Base-by-base conservation (phyloP, 768 basidiomycete genomes). In the Gloeopeniophorella convolvens region DNA sequence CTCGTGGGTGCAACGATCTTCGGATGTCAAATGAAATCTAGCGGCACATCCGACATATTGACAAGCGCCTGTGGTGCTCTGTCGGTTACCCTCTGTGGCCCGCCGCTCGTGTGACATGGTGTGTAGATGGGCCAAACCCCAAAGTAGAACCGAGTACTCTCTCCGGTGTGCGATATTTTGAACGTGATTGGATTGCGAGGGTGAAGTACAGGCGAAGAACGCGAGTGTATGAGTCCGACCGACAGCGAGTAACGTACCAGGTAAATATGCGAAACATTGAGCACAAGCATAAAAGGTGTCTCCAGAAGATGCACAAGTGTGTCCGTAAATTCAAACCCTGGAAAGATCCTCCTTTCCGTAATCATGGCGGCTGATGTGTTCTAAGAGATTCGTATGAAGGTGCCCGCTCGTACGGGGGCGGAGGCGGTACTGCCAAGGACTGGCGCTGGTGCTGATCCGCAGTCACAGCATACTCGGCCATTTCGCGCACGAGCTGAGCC, bases 321-420 rank as follows among this genome's bases (percentile, higher is more conserved):
- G 46, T 43, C 42, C 20, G 24, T 21, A 75, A 9, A 12, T 43
- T 24, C 30, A 31, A 13, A 11, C 12, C n/a, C 11, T 24, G 27
- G 9, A n/a, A n/a, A n/a, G n/a, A n/a, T n/a, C n/a, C n/a, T n/a
- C n/a, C n/a, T n/a, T n/a, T 31, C 15, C 15, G 4, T 16, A 8
- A 5, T 37, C 21, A 41, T 15, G 7, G 43, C 1, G 18, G 4
- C 21, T 5, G 5, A 20, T 39, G 41, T 31, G 32, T 18, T 42
- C 41, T 13, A 20, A 58, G 59, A 40, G 59, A 59, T 4, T 66
- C 63, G 58, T 80, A 80, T 3, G 75, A 71, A 11, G 79, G 78
- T 16, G 70, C 70, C n/a, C 70, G 71, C 41, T 73, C 60, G 60
- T 80, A 80, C 1, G 76, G 75, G 35, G 79, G 78, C 2, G 75